phyloP scores from a whole-genome alignment of 139 green algal genomes.

The Diplosphaera chodatii region DNA sequence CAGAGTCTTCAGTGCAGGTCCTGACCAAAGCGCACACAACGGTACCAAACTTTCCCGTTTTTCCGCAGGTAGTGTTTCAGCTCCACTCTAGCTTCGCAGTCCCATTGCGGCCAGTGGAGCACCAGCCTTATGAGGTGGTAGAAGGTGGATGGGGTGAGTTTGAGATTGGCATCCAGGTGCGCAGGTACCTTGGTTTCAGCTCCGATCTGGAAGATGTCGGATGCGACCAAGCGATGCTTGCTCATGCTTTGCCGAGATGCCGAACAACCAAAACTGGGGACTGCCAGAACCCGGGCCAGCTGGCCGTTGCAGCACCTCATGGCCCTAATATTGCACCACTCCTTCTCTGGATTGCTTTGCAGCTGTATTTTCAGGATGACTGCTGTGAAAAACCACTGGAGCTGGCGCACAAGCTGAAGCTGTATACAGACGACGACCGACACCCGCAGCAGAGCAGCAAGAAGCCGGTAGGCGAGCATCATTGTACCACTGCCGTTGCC shows the following conservation, averaged over 20 bases:
- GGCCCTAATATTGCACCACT: no score
- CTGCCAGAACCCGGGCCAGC: no score
- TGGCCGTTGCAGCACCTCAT: no score
- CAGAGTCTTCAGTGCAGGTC: no score
- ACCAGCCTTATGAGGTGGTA: conserved; percentile 53
- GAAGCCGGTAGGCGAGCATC: conserved; percentile 68
- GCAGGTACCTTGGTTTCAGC: background rate
- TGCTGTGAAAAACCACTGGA: conserved; percentile 54
- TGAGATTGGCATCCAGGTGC: conserved; percentile 72
- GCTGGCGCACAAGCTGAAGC: conserved; percentile 72
- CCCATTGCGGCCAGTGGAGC: conserved; percentile 46
- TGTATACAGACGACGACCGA: conserved; percentile 69
- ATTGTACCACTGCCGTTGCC: no score
- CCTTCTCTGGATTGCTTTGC: background rate
- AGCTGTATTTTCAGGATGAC: conserved; percentile 72
- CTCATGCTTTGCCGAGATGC: no score
- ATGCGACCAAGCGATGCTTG: background rate
- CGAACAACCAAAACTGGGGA: no score
- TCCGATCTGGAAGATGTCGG: no score
- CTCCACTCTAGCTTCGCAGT: conserved; percentile 86
- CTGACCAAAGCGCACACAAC: no score
- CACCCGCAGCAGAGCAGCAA: conserved; percentile 39
- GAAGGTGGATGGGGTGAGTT: conserved; percentile 97
- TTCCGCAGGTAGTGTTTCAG: conserved; percentile 84
- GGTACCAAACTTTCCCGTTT: no score